Evolutionary conservation across 768 basidiomycete genomes (phyloP), one percentile per base, ranked within the genome.

Genomic region (Epithele typhae): DNA sequence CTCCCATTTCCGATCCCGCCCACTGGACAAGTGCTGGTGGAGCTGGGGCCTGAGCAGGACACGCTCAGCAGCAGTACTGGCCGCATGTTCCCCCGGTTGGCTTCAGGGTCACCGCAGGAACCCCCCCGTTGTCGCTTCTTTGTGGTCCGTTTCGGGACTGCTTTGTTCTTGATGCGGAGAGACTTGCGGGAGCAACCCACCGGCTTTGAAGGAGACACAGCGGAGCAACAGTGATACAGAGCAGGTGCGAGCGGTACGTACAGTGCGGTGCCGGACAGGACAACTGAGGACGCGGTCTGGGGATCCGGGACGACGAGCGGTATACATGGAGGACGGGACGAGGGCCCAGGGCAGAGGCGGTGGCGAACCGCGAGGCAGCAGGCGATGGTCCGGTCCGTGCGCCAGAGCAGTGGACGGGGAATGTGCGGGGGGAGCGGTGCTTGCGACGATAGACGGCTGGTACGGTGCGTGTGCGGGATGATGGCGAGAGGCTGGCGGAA

Each of bases 401-500:
- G 36, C 22, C 45, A 45, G 30, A 39, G 25, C 34, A 10, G 24
- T 34, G 11, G 44, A 40, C 17, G 8, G 11, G 23, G 37, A 21
- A 32, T 15, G 27, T 19, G 32, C 15, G 23, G 7, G 25, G 11
- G 25, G 27, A 30, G 18, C 12, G 37, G 27, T 12, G 36, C 11
- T 24, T 36, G 19, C 30, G 36, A n/a, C 24, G 36, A 24, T 41
- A 33, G 22, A 39, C 32, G 51, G 32, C 48, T 35, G 42, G 46
- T 48, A 46, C 33, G 51, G 48, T 45, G 33, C 42, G 25, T 42
- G 45, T 48, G 40, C n/a, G 46, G 36, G 50, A 52, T 47, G 41
- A 11, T 37, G 40, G 24, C 36, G 39, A 39, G 40, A 23, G 30
- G 18, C 44, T 17, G 39, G 41, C 43, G 39, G 42, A 36, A 39